Evolutionary conservation across 805 yeast genomes (phyloP), one percentile per base, ranked within the genome.

Genomic region (Scheffersomyces amazonensis): DNA sequence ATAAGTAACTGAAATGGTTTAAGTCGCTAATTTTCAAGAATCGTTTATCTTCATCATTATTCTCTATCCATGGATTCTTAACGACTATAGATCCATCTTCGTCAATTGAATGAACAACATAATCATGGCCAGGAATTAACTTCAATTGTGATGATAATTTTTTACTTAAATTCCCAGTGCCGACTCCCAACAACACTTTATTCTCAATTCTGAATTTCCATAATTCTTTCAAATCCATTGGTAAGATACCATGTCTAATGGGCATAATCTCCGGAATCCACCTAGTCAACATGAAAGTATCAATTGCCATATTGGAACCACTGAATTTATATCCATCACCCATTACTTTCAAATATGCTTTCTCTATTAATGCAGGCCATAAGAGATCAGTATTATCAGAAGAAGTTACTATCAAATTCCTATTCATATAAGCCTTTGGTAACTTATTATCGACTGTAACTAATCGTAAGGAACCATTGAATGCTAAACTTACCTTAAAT

Each of bases 291-390:
- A 78, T 58, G 48, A 64, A 86, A 0, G 85, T 73, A 50, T 86
- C 96, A 11, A 72, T 64, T 2, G 84, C 83, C 51, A 86, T 77
- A 53, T 88, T 87, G 0, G 96, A 87, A 0, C 96, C 96, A 1
- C 55, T 50, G 33, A 80, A 75, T n/a, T 65, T 64, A 48, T 83
- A 83, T 3, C 87, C 83, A 2, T 65, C 61, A 1, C 79, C 77
- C 59, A 71, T 58, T 0, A 83, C 54, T 48, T 77, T 76, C 41
- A 88, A 62, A 50, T 78, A 84, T 0, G 95, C 93, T 49, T 84
- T 81, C 56, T 89, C 96, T 1, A 86, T 46, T n/a, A 87, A 47
- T 0, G 87, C 83, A 0, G 90, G 90, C 85, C 88, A 81, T 4
- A 56, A 47, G 2, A 76, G 46, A 1, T 44, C 23, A 3, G 48